phyloP scores from a whole-genome alignment of 108 stramenopile species.

The Bacterosira constricta region DNA sequence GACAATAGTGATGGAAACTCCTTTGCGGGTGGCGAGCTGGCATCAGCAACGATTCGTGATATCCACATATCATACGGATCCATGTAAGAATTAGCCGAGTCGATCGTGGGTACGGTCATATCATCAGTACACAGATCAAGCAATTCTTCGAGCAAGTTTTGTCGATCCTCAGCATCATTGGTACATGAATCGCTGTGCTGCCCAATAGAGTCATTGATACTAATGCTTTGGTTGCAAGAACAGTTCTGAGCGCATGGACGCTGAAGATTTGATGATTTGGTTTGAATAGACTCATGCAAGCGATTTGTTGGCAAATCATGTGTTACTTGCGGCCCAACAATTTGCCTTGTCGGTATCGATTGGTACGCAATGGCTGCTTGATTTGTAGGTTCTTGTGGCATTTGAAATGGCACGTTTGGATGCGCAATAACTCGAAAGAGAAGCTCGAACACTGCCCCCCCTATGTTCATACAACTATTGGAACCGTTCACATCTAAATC shows the following conservation, averaged over 20 bases:
- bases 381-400: not conserved
- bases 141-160: conserved; percentile 36
- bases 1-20: conserved; percentile 1
- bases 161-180: not conserved
- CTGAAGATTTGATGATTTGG: not conserved
- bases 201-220: not conserved
- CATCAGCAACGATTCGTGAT: conserved; percentile 17
- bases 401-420: not conserved
- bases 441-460: conserved; percentile 13
- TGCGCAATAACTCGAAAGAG: conserved; percentile 1
- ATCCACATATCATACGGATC: conserved; percentile 45
- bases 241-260: not conserved
- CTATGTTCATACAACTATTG: not conserved
- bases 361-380: not conserved
- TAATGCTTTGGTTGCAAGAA: not conserved
- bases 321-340: too few species aligned
- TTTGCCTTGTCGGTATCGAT: not conserved
- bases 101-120: conserved; percentile 42
- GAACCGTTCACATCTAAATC: not conserved
- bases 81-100: conserved; percentile 1
- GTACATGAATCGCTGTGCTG: not conserved
- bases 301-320: not conserved
- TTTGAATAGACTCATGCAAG: not conserved
- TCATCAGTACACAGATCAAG: conserved; percentile 47
- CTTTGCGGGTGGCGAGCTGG: conserved; percentile 27